phyloP scores from a whole-genome alignment of 257 asterid species.

The Salvia miltiorrhiza region DNA sequence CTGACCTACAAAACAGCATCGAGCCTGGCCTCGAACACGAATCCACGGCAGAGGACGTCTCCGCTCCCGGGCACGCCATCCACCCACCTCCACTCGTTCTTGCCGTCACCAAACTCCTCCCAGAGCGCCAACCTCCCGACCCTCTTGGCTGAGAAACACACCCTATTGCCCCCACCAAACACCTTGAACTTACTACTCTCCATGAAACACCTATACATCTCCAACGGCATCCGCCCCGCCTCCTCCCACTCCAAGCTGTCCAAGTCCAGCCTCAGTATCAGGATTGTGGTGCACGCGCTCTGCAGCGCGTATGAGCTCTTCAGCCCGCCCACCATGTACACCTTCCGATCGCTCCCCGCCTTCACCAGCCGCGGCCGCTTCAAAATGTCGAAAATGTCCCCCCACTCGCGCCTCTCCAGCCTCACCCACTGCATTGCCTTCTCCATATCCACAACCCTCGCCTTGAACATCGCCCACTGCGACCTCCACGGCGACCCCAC shows the following conservation, averaged over 20 bases:
- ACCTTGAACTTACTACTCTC: slow-evolving; percentile 96
- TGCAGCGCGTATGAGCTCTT: slow-evolving; percentile 74
- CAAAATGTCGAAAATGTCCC: slow-evolving; percentile 81
- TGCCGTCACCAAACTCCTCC: slow-evolving; percentile 64
- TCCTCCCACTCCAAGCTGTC: slow-evolving; percentile 92
- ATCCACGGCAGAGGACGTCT: slow-evolving; percentile 85
- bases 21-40: slow-evolving; percentile 72
- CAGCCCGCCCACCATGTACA: slow-evolving; percentile 81
- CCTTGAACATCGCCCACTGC: slow-evolving; percentile 86
- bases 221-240: slow-evolving; percentile 87
- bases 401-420: slow-evolving; percentile 81
- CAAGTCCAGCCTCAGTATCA: slow-evolving; percentile 83
- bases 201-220: slow-evolving; percentile 69
- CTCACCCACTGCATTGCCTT: slow-evolving; percentile 70
- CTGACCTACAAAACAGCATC: slow-evolving; percentile 48
- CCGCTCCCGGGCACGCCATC: slow-evolving; percentile 79
- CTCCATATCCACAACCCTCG: slow-evolving; percentile 41
- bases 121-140: slow-evolving; percentile 79
- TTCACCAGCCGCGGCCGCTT: slow-evolving; percentile 76
- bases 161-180: slow-evolving; percentile 82
- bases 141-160: slow-evolving; percentile 90
- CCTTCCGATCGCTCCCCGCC: slow-evolving; percentile 55
- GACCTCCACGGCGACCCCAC: slow-evolving; percentile 97
- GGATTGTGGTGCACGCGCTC: slow-evolving; percentile 74
- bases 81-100: slow-evolving; percentile 82